These are phyloP conservation scores for Spencermartinsiella europaea DNA, from an alignment of 805 yeast species.

Conservation along the genomic window DNA sequence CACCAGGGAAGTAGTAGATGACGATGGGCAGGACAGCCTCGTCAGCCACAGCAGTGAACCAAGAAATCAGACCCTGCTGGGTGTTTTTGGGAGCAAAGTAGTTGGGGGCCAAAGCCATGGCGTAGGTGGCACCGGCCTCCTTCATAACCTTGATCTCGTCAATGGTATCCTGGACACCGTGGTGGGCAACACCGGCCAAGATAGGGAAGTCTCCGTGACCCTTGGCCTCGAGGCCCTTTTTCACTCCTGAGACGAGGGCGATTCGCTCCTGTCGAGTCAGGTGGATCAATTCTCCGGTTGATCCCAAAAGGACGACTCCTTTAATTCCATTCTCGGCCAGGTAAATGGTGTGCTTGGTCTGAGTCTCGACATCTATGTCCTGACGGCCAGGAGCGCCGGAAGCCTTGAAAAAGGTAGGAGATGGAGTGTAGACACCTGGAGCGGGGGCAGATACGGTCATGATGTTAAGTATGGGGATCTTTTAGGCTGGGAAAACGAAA, in stretches of 20 bases:
- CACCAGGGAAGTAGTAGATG: conserved; percentile 48
- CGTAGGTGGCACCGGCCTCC: conserved; percentile 28
- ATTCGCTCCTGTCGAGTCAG: conserved; percentile 43
- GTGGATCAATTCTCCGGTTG: conserved; percentile 54
- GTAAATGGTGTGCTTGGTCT: conserved; percentile 41
- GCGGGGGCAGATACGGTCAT: conserved; percentile 21
- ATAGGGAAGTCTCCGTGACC: conserved; percentile 39
- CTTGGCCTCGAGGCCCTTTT: conserved; percentile 32
- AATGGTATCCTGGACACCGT: conserved; percentile 42
- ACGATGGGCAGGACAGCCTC: conserved; percentile 39
- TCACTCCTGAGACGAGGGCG: conserved; percentile 25
- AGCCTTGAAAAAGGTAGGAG: conserved; percentile 48
- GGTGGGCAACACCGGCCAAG: conserved; percentile 47
- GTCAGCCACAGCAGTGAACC: conserved; percentile 42
- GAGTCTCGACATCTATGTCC: conserved; percentile 43
- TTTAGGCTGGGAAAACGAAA: neutral
- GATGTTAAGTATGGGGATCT: conserved; percentile 1
- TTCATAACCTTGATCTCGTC: conserved; percentile 27
- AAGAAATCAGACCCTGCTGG: conserved; percentile 44
- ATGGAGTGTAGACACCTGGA: conserved; percentile 44
- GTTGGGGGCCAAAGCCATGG: conserved; percentile 39
- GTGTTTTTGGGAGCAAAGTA: conserved; percentile 44
- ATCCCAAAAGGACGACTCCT: conserved; percentile 48
- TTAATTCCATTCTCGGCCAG: conserved; percentile 41
- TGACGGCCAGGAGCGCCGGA: conserved; percentile 28